A percentile compares a stretch with the other conserved stretches of the same genome.
These are phyloP conservation scores for Elymus sibiricus DNA, from an alignment of 176 grass and related monocot species.

Conservation along the genomic window DNA sequence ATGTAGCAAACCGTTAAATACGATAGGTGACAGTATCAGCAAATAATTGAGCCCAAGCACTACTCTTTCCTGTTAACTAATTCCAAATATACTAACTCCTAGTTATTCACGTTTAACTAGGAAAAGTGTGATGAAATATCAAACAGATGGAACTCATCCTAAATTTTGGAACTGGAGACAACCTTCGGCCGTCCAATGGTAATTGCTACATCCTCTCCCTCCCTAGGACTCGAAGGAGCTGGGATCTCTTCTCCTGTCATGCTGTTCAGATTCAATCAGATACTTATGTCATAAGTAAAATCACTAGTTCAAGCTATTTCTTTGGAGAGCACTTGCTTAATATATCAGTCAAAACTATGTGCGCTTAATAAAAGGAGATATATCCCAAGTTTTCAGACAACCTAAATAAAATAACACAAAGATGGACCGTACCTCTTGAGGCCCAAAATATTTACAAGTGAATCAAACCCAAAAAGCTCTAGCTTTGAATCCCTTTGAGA, in stretches of 20 bases:
- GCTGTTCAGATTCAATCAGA: conserved; percentile 68
- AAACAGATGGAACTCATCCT: not conserved
- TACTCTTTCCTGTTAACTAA: not conserved
- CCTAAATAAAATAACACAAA: conserved; percentile 16
- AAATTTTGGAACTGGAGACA: conserved; percentile 32
- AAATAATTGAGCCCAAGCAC: conserved; percentile 3
- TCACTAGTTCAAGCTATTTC: conserved; percentile 20
- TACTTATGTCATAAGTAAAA: conserved; percentile 26
- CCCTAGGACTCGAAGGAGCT: conserved; percentile 86
- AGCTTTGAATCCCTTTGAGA: conserved; percentile 88
- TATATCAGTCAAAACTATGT: conserved; percentile 6
- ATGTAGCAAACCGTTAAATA: not conserved
- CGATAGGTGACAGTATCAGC: not conserved
- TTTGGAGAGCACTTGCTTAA: conserved; percentile 6
- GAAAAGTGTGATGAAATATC: not conserved
- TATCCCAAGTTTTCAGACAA: not conserved
- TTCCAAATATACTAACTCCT: not conserved
- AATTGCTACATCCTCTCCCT: conserved; percentile 90
- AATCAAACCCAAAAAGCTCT: conserved; percentile 98
- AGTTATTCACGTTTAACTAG: conserved; percentile 13
- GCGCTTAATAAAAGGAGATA: conserved; percentile 1
- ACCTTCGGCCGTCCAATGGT: conserved; percentile 77
- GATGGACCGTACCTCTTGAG: conserved; percentile 68
- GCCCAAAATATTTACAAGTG: conserved; percentile 99
- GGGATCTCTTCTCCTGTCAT: conserved; percentile 96